Base-by-base conservation (phyloP, 2,329 filamentous ascomycete species). In the Parastagonospora nodorum region DNA sequence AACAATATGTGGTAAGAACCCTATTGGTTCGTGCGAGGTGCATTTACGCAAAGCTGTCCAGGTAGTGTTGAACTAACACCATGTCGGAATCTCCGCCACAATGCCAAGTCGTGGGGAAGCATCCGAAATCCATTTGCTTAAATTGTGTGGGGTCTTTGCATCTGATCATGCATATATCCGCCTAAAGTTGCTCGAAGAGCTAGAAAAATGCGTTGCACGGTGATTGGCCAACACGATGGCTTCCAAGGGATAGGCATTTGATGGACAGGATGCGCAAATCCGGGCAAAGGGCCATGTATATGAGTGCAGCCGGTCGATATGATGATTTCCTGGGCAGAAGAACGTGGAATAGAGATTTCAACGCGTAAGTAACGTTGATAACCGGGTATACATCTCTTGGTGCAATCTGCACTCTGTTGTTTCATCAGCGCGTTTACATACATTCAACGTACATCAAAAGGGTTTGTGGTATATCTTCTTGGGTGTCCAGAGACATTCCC, bases 71-170 rank as follows among this genome's bases (percentile, higher is more conserved):
- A 39, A 51, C 46, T 35, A 54, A 46, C 46, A 35, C 50, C 48
- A 53, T 61, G 43, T 57, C 51, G 53, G 24, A 40, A 40, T 46
- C 45, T 53, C 51, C 56, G 36, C 50, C 52, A 42, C 28, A 36
- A 41, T 12, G 59, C 55, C 57, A 60, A 63, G 57, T 39, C 48
- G 51, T 48, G 50, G 55, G 48, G 51, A 24, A 41, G 46, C 19
- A 48, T 36, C 31, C 35, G 49, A 44, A 29, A 19, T 15, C 36
- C 42, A 49, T 49, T 31, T 55, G 32, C 44, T 45, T 51, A 51
- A 35, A 55, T 55, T 55, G 30, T 42, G 37, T 33, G 19, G 33
- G 41, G 15, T 33, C 30, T 42, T 45, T 36, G 29, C 29, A 35
- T 42, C 42, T 27, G 38, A 48, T 16, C 10, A 37, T 9, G 10